Evolutionary conservation across 805 yeast genomes (phyloP), one percentile per base, ranked within the genome.

Genomic region (Metschnikowia anglica): DNA sequence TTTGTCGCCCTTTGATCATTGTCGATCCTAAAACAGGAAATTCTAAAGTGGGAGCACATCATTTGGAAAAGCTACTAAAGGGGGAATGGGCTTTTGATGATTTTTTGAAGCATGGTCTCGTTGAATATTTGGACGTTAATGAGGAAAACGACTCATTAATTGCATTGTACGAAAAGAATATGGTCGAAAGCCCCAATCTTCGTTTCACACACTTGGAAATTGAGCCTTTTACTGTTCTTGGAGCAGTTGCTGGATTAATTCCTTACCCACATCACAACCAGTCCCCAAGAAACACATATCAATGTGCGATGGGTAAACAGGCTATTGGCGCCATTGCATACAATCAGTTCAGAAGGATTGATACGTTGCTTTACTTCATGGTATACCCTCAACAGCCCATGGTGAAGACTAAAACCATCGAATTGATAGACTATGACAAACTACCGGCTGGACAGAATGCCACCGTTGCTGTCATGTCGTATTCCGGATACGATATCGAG

Each of bases 271-370:
- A 87, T 60, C 96, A 87, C 62, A 87, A 87, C 67, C 96, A 87
- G 68, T 85, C 95, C 4, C 96, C 96, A 33, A 80, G 96, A 74
- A 87, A 87, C 66, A 87, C 95, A 4, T 87, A 87, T 67, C 96
- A 87, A 66, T 87, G 95, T 76, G 96, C 95, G 61, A 87, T 87
- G 96, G 96, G 96, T 81, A 88, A 88, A 68, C 99, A 93, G 71
- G 99, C 99, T n/a, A 91, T 93, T 65, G 99, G 99, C 54, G 98
- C 98, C 2, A 93, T 93, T 66, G 97, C 95, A 9, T 93, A 93
- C 63, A 93, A 93, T 65, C 99, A 93, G 68, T 87, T 93, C 70
- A 79, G 88, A 61, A 83, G 99, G 65, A 91, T 93, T 53, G 99
- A 93, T 60, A 93, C 99, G 1, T 68, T 93, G 59, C 72, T 93